Evolutionary conservation across 768 basidiomycete species (phyloP).

Genomic region (Tephrocybe sp.): DNA sequence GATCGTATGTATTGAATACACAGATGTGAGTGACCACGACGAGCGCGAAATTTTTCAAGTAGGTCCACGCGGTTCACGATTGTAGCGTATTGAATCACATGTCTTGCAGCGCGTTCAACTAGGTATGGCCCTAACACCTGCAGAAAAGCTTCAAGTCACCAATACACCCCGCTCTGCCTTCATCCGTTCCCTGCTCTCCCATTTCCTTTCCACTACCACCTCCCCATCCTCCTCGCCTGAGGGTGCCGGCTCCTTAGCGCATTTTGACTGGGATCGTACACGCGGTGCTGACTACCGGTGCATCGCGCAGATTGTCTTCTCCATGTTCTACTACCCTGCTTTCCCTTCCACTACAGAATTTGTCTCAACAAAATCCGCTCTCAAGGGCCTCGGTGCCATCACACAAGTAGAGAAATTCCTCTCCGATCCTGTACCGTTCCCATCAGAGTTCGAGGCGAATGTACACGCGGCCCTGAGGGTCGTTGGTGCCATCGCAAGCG

Average conservation of each 20-base stretch:
- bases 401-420: slow-evolving; percentile 28
- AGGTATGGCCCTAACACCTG: slow-evolving; percentile 66
- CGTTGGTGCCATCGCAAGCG: slow-evolving; percentile 8
- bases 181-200: slow-evolving; percentile 52
- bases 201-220: slow-evolving; percentile 53
- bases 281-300: slow-evolving; percentile 62
- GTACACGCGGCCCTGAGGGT: slow-evolving; percentile 2
- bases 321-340: slow-evolving; percentile 44
- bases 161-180: slow-evolving; percentile 57
- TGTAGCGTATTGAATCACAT: no score
- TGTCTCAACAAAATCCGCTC: slow-evolving; percentile 44
- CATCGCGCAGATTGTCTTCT: slow-evolving; percentile 52
- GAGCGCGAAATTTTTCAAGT: slow-evolving; percentile 79
- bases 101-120: slow-evolving; percentile 77
- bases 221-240: slow-evolving; percentile 45
- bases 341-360: slow-evolving; percentile 25
- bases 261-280: slow-evolving; percentile 47
- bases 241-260: slow-evolving; percentile 33
- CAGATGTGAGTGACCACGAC: slow-evolving; percentile 51
- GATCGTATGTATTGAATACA: slow-evolving; percentile 80
- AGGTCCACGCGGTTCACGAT: no score
- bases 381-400: slow-evolving; percentile 37
- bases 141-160: slow-evolving; percentile 71
- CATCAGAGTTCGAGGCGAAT: background rate
- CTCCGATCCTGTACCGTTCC: background rate